Evolutionary conservation across 2,329 filamentous ascomycete species (phyloP), one percentile per base, ranked within the genome.

Genomic region (Akanthomyces muscarius): DNA sequence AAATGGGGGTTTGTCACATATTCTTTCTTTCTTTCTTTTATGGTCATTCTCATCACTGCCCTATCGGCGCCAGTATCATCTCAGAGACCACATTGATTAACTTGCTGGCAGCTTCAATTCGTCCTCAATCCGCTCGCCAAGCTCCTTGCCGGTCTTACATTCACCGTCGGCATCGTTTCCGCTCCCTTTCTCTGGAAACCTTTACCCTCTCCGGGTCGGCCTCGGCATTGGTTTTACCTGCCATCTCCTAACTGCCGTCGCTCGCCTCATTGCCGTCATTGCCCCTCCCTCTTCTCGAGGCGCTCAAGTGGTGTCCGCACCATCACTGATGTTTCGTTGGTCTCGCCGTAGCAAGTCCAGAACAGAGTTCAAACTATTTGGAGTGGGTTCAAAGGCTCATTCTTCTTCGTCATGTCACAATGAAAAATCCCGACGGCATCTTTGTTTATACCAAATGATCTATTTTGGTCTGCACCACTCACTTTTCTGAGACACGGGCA

Each of bases 111-210:
- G 33, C 33, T 73, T 51, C 65, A 68, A 66, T 68, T 69, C 48
- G 65, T 73, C 65, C 67, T 73, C 66, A 62, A 54, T 62, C 66
- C 72, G 51, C 64, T 73, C 42, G 52, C 68, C 63, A 67, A 69
- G 57, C 61, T 73, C 21, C 64, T 73, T 10, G 47, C 42, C 18
- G 65, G 69, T 3, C 64, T 73, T 65, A 66, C 6, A 4, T 30
- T 30, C 4, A 30, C 28, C 28, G 28, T 30, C 28, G 28, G 28
- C 28, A 30, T 30, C 28, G 6, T 5, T 30, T 30, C 6, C 28
- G 6, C 28, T 5, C 28, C 2, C 28, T 30, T 30, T 30, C 28
- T 30, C 28, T 5, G 6, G 28, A 30, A 30, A 6, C 6, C 28
- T 30, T 42, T 21, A 69, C 71, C 64, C 65, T 73, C 63, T 70